Evolutionary conservation across 305 asterid species (phyloP).

Genomic region (Striga hermonthica): DNA sequence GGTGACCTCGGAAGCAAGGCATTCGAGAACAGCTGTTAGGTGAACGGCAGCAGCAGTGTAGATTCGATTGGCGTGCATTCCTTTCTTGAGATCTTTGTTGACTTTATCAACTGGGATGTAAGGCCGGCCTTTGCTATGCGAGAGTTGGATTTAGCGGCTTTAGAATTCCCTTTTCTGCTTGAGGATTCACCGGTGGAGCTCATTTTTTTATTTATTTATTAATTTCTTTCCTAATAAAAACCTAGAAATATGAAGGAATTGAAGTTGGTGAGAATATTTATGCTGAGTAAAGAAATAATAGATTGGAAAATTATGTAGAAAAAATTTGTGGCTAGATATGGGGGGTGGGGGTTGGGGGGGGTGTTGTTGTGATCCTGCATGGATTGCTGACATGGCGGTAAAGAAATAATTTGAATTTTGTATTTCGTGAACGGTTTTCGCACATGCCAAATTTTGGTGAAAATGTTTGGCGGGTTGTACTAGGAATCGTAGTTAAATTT

Average conservation of each 20-base stretch:
- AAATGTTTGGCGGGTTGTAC: background rate
- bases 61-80: constrained; percentile 18
- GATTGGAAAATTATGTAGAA: too few species aligned
- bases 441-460: background rate
- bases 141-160: constrained; percentile 12
- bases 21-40: constrained; percentile 13
- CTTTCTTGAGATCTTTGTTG: constrained; percentile 15
- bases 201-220: background rate
- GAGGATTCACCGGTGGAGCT: constrained; percentile 3
- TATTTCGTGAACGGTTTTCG: background rate
- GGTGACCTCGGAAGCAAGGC: constrained; percentile 21
- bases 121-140: constrained; percentile 17
- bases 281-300: too few species aligned
- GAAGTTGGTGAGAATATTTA: background rate
- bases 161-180: background rate
- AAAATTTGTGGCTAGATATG: too few species aligned
- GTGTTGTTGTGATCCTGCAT: background rate
- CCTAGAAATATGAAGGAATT: background rate
- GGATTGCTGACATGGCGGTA: constrained; percentile 1
- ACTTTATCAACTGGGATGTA: constrained; percentile 19
- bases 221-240: background rate
- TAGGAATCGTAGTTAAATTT: background rate
- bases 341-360: background rate
- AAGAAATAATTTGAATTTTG: background rate
- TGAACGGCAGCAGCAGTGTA: constrained; percentile 16